These are phyloP conservation scores for Pinus taeda DNA, from an alignment of 75 land plant species.

Conservation along the genomic window DNA sequence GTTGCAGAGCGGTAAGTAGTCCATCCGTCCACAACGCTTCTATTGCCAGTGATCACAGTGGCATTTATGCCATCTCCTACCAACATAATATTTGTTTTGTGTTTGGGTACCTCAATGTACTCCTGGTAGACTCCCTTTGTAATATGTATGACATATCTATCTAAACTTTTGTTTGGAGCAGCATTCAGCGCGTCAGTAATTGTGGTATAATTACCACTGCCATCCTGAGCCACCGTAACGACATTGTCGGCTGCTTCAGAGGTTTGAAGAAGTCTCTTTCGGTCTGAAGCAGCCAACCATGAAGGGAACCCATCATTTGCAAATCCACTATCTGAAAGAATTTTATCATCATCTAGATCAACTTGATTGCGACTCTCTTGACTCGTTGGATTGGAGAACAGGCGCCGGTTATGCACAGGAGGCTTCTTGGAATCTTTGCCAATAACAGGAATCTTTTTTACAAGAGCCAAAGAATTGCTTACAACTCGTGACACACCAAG, in stretches of 20 bases:
- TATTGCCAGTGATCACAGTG: constrained; percentile 28
- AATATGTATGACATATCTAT: constrained; percentile 21
- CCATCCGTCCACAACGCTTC: constrained; percentile 1
- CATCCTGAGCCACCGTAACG: constrained; percentile 53
- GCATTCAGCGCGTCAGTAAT: constrained; percentile 41
- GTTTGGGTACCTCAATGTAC: constrained; percentile 6
- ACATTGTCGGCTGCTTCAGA: constrained; percentile 10
- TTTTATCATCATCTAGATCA: too few species aligned
- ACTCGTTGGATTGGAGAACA: not conserved
- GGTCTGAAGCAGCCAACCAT: constrained; percentile 40
- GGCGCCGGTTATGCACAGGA: constrained; percentile 11
- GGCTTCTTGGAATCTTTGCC: constrained; percentile 13
- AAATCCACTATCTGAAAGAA: too few species aligned
- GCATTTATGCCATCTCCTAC: constrained; percentile 24
- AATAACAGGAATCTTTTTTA: constrained; percentile 38
- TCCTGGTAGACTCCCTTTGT: constrained; percentile 33
- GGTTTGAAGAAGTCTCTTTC: constrained; percentile 10
- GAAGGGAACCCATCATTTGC: constrained; percentile 27
- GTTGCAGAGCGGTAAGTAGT: constrained; percentile 22
- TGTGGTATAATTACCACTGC: constrained; percentile 47
- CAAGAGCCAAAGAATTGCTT: constrained; percentile 41
- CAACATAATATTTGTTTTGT: constrained; percentile 14
- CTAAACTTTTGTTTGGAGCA: constrained; percentile 33
- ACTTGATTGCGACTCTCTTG: too few species aligned
- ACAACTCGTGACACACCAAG: constrained; percentile 19